Conservation (phyloP, 2,329 filamentous ascomycete species). For the Calycina herbarum region DNA sequence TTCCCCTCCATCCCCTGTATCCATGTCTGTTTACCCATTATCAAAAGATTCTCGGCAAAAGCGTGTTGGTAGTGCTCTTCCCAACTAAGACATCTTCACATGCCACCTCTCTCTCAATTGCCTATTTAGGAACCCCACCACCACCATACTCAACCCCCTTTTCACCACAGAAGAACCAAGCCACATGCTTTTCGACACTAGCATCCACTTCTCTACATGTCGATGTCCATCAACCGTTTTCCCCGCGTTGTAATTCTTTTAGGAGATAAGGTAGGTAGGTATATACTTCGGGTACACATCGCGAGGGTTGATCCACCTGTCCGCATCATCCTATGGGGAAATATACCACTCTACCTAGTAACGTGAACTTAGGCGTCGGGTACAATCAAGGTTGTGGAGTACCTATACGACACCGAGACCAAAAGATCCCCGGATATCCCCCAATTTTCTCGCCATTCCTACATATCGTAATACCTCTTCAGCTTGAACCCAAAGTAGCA, state of each 20-base stretch:
- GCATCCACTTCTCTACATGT: not conserved
- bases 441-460: not conserved
- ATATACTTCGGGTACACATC: not conserved
- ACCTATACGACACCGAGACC: not conserved
- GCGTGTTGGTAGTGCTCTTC: not conserved
- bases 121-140: not conserved
- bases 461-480: not conserved
- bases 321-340: too few relatives aligned
- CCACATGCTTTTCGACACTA: not conserved
- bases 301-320: too few relatives aligned
- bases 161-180: not conserved
- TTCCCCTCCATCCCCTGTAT: not conserved
- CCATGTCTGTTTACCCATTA: not conserved
- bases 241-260: not conserved
- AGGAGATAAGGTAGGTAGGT: too few relatives aligned
- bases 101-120: not conserved
- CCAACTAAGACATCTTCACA: conserved; percentile 1
- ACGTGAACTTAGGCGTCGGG: too few relatives aligned
- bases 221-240: not conserved
- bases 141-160: not conserved
- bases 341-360: too few relatives aligned
- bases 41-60: not conserved
- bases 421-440: not conserved
- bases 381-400: too few relatives aligned
- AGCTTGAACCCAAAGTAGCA: not conserved